Percentiles rank a stretch among this genome's conserved stretches.
phyloP scores from a whole-genome alignment of 2,329 filamentous ascomycete species.

The Apiospora kogelbergensis region DNA sequence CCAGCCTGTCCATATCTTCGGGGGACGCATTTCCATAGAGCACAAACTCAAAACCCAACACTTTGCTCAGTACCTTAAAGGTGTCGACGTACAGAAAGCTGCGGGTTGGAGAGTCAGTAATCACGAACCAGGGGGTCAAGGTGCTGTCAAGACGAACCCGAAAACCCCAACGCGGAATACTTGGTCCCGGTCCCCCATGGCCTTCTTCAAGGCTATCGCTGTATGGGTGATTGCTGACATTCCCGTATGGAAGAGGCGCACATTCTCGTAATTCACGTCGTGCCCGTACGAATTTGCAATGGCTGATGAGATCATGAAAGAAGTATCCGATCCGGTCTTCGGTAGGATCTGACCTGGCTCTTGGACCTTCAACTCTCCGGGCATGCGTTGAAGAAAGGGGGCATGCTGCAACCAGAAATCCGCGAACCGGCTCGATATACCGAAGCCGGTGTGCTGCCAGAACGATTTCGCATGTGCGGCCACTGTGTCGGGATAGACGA shows the following conservation, averaged over 20 bases:
- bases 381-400: background rate
- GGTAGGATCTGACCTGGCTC: background rate
- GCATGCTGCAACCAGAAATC: background rate
- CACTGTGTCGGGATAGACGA: background rate
- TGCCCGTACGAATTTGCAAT: background rate
- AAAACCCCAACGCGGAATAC: background rate
- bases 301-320: background rate
- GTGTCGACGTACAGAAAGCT: slow-evolving; percentile 99
- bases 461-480: background rate
- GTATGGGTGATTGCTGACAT: background rate
- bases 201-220: background rate
- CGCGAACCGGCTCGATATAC: background rate
- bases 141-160: background rate
- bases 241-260: background rate
- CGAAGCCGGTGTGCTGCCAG: background rate
- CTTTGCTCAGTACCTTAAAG: slow-evolving; percentile 91
- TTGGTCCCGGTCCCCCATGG: background rate
- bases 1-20: slow-evolving; percentile 80
- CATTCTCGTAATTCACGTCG: background rate
- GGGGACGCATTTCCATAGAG: slow-evolving; percentile 64
- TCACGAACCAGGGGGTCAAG: background rate
- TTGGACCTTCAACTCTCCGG: background rate
- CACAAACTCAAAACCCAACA: slow-evolving; percentile 83
- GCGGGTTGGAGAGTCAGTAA: slow-evolving; percentile 59
- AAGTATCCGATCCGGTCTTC: background rate